Conservation (phyloP, 176 grass and related monocot species). For the Avena eriantha region DNA sequence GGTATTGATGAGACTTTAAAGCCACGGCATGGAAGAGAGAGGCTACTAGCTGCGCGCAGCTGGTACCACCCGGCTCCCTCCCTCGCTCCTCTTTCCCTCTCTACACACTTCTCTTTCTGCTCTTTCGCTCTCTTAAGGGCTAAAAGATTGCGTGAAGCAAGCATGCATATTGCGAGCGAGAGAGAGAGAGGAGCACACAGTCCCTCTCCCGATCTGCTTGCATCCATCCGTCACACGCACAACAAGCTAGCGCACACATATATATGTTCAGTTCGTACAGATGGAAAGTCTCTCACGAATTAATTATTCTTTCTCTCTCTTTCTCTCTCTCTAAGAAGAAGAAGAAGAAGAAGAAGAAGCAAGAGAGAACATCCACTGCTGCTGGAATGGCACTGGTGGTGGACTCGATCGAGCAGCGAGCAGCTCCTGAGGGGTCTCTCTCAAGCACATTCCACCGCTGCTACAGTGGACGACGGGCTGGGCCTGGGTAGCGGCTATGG, state of each 20-base stretch:
- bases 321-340: background rate
- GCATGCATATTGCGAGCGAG: slow-evolving; percentile 47
- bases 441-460: slow-evolving; percentile 52
- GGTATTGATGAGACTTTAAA: slow-evolving; percentile 99
- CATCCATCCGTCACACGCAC: slow-evolving; percentile 27
- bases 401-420: background rate
- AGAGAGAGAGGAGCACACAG: slow-evolving; percentile 6
- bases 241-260: background rate
- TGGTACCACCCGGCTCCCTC: slow-evolving; percentile 49
- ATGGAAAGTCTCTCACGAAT: slow-evolving; percentile 5
- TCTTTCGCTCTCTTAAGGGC: slow-evolving; percentile 61
- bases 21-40: slow-evolving; percentile 89
- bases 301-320: slow-evolving; percentile 11
- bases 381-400: background rate
- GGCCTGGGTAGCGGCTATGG: background rate
- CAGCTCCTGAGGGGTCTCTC: slow-evolving; percentile 32
- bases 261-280: background rate
- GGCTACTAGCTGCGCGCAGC: slow-evolving; percentile 23
- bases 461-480: slow-evolving; percentile 11
- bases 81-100: slow-evolving; percentile 42
- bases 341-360: no score
- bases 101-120: slow-evolving; percentile 58
- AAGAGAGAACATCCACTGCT: background rate
- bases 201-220: slow-evolving; percentile 49
- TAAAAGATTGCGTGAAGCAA: slow-evolving; percentile 99